Base-by-base conservation (phyloP, 2,329 filamentous ascomycete species). In the Fusarium dimerum region DNA sequence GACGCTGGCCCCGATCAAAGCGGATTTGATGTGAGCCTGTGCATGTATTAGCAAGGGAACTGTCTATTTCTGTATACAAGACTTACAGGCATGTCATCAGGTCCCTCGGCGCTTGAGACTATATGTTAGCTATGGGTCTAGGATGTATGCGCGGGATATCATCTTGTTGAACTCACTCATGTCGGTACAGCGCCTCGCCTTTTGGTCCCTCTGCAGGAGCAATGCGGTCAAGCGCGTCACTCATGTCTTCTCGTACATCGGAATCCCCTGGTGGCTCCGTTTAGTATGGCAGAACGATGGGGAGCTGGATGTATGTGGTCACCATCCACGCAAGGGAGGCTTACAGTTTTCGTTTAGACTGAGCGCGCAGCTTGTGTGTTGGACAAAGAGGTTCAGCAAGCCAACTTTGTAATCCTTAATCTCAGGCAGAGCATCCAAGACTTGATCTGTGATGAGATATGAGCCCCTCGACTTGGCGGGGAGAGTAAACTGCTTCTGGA, bases 161-260 rank as follows among this genome's bases (percentile, higher is more conserved):
- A 26, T 18, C 15, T 13, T n/a, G 18, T 13, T 10, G 30, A 41
- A 64, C 69, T 63, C 54, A 73, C 71, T 71, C 67, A 74, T 99
- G 94, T 41, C 90, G 78, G 74, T 97, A 99, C 43, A 97, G 71
- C 9, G 83, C 79, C 70, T 85, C 79, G 3, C 88, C 87, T 68
- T 86, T 87, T 20, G 80, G 82, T 50, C 95, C 92, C 6, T 73
- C 72, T 66, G 90, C 89, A 0, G 92, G 92, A 40, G 88, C 94
- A 65, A 99, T 89, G 42, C 92, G 81, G 72, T 99, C 93, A 60
- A 99, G 78, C 43, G 93, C 91, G 76, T 97, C 91, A 67, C 85
- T 91, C 93, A 97, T 96, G 73, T 99, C 92, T 40, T 82, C 82
- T 52, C 92, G 83, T n/a, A 99, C 94, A 74, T 95, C 90, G 43